Evolutionary conservation across 1,284 basidiomycete species (phyloP), one percentile per base, ranked within the genome.

Genomic region (Apiotrichum gamsii): DNA sequence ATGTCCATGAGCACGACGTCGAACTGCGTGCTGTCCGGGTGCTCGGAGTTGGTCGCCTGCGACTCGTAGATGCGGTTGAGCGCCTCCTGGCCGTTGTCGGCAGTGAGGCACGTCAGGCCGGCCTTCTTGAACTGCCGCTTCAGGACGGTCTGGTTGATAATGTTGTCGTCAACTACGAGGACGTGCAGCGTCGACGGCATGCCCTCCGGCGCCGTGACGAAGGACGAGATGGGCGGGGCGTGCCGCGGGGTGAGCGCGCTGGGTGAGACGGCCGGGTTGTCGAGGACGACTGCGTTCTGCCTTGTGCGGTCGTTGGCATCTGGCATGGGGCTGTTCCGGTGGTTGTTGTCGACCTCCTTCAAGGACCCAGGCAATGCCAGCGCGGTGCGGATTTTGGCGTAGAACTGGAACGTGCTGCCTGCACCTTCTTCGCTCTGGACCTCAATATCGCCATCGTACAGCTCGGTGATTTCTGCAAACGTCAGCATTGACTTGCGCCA

Each of bases 391-490:
- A 39, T 39, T 18, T 45, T 39, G 35, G 70, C 59, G 51, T 55
- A 71, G 53, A 71, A 69, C 5, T 60, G 60, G 60, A 71, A 71
- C 8, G 60, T 90, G 51, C 51, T 56, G 11, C 64, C 64, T 18
- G 52, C 37, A 4, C 59, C 62, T 1, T 58, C 39, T 35, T 58
- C 41, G 33, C 52, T 56, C n/a, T 47, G 45, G 30, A 63, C 57
- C 32, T 58, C 56, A 41, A 67, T 67, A 2, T 57, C 47, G 19
- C 64, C 64, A 14, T 60, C 59, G 18, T 64, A 49, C 34, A 59
- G 43, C 48, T 65, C 59, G n/a, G 60, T 56, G 42, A 61, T 58
- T 13, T 55, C 57, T 57, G 42, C 8, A 4, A 29, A 11, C 19
- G 25, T 45, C 50, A 42, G 31, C 49, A 39, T 5, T 18, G 21